Evolutionary conservation across 441 rosid genomes (phyloP).

Genomic region (Jatropha podagrica): DNA sequence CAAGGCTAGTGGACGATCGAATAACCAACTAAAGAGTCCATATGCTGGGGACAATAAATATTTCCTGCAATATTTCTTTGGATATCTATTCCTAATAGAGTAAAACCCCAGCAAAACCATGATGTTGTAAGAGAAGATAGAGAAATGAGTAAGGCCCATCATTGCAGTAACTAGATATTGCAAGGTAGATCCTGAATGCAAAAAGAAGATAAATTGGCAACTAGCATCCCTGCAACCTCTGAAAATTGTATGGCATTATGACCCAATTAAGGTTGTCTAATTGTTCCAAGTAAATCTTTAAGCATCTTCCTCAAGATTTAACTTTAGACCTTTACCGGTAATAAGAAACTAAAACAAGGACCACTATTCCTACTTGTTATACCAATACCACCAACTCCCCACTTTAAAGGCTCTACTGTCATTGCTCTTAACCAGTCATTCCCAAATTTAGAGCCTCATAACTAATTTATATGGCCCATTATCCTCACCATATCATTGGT

Average conservation of each 20-base stretch:
- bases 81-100: not conserved
- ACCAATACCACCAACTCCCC: not conserved
- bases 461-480: slow-evolving; percentile 3
- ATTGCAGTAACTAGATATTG: not conserved
- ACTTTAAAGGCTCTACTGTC: not conserved
- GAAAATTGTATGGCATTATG: not conserved
- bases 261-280: not conserved
- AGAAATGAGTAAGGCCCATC: not conserved
- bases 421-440: not conserved
- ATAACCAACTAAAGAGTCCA: not conserved
- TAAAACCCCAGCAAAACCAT: slow-evolving; percentile 10
- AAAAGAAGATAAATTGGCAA: not conserved
- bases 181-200: not conserved
- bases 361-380: not conserved
- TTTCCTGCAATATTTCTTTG: not conserved
- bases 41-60: not conserved
- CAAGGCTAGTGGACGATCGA: not conserved
- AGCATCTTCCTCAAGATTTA: not conserved
- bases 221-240: not conserved
- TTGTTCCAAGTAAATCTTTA: not conserved
- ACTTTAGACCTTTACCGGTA: not conserved
- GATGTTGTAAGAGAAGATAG: not conserved
- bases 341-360: slow-evolving; percentile 13
- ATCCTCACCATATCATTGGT: not conserved
- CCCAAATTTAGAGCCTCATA: not conserved